Conservation (phyloP, 306 rosid genomes). For the Cicer cuneatum region DNA sequence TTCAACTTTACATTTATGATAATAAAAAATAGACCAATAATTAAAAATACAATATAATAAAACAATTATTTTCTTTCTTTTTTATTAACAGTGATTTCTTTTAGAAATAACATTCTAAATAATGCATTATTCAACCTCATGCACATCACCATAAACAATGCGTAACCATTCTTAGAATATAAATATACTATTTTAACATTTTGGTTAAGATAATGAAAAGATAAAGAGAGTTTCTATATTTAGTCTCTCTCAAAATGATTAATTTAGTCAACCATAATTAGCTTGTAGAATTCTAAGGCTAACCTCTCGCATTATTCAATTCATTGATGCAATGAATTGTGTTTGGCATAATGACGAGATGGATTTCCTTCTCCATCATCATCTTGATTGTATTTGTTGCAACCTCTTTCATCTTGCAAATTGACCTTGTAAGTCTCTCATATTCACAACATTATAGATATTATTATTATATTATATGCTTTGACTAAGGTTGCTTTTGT, state of each 20-base stretch:
- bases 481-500: conserved; percentile 9
- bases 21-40: too few species aligned
- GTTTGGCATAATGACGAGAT: conserved; percentile 45
- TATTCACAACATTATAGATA: neutral
- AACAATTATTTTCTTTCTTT: too few species aligned
- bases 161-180: too few species aligned
- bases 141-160: too few species aligned
- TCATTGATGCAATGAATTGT: conserved; percentile 35
- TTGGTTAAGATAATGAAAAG: neutral
- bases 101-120: too few species aligned
- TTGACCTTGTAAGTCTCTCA: conserved; percentile 44
- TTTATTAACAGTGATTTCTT: too few species aligned
- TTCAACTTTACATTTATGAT: too few species aligned
- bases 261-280: conserved; percentile 17
- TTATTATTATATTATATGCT: neutral
- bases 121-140: too few species aligned
- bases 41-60: too few species aligned
- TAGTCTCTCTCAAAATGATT: conserved; percentile 33
- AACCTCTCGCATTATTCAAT: conserved; percentile 34
- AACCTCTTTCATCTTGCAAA: conserved; percentile 38
- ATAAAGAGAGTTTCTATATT: conserved; percentile 19
- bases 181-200: neutral
- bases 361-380: conserved; percentile 43
- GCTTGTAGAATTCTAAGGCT: conserved; percentile 44
- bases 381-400: conserved; percentile 37